Evolutionary conservation across 2,329 filamentous ascomycete species (phyloP), one percentile per base, ranked within the genome.

Genomic region (Albophoma yamanashiensis): DNA sequence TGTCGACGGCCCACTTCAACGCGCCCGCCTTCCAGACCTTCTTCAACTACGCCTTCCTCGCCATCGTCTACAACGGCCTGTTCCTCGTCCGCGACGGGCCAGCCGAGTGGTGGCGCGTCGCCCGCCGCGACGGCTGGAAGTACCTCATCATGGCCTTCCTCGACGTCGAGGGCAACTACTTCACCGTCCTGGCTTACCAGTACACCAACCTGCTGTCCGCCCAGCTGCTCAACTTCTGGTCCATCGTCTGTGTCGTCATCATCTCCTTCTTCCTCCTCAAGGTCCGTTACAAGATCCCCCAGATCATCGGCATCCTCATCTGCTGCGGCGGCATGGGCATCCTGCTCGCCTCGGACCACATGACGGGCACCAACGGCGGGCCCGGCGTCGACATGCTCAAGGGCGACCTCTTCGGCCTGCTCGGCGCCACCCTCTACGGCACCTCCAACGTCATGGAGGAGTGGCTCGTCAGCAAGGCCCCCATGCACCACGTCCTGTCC

Each of bases 161-260:
- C 67, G 94, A 99, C 71, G 93, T 97, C 57, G 84, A 97, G 76
- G 94, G 94, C 63, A 99, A 99, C 77, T 99, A 97, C 79, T 97
- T 97, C 72, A 92, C 92, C 68, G 93, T 99, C 57, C 82, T 97
- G 57, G 94, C 93, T 6, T 99, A 97, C 78, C 83, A 89, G 62
- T 86, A 95, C 79, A 96, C 93, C 59, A 97, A 92, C 69, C 88
- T 97, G 67, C 82, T 97, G 56, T 94, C 89, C 25, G 92, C 92
- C 20, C 92, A 97, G 79, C 83, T 99, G 58, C 91, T 99, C 77
- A 97, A 97, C 81, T 97, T 97, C 78, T 97, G 93, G 93, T 90
- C 92, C 67, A 97, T 99, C 66, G 90, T 96, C 57, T 87, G 93
- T 63, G 94, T 99, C 27, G 91, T 97, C 25, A 71, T 89, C 62